A percentile compares a stretch with the other conserved stretches of the same genome.
Conservation (phyloP, 2,329 filamentous ascomycete species). For the Rhinocladiella mackenziei region DNA sequence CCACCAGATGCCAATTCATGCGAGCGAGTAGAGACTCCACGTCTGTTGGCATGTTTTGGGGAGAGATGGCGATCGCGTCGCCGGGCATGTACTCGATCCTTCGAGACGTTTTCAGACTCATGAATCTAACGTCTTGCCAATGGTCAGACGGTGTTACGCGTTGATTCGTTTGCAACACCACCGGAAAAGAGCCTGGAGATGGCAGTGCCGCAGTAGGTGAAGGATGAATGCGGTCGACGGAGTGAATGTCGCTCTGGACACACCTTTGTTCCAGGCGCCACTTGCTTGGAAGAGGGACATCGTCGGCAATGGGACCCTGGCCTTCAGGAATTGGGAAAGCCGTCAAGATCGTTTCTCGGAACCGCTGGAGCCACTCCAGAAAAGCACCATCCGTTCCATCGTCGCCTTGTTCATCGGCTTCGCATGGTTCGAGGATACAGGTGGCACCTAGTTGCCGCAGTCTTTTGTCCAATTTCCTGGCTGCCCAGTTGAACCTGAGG, state of each 20-base stretch:
- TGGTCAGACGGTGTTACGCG: constrained; percentile 72
- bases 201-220: constrained; percentile 47
- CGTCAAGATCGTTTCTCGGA: constrained; percentile 65
- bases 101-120: constrained; percentile 55
- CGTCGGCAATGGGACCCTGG: constrained; percentile 17
- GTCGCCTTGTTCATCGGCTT: constrained; percentile 89
- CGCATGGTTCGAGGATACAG: constrained; percentile 71
- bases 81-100: constrained; percentile 61
- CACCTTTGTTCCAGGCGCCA: constrained; percentile 10
- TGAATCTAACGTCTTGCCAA: constrained; percentile 88
- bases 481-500: constrained; percentile 92
- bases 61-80: constrained; percentile 75
- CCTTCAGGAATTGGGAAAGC: constrained; percentile 68
- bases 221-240: constrained; percentile 5
- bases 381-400: constrained; percentile 85
- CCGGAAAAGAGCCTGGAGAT: constrained; percentile 55
- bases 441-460: constrained; percentile 77
- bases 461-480: constrained; percentile 79
- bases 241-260: background rate
- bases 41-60: constrained; percentile 79
- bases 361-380: constrained; percentile 67
- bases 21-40: constrained; percentile 72
- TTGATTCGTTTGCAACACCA: constrained; percentile 60
- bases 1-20: constrained; percentile 72
- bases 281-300: constrained; percentile 22